Percentiles rank a stretch among this genome's conserved stretches.
Evolutionary conservation across 192 early-diverging fungal genomes (phyloP).

Genomic region (Coemansia sp.): DNA sequence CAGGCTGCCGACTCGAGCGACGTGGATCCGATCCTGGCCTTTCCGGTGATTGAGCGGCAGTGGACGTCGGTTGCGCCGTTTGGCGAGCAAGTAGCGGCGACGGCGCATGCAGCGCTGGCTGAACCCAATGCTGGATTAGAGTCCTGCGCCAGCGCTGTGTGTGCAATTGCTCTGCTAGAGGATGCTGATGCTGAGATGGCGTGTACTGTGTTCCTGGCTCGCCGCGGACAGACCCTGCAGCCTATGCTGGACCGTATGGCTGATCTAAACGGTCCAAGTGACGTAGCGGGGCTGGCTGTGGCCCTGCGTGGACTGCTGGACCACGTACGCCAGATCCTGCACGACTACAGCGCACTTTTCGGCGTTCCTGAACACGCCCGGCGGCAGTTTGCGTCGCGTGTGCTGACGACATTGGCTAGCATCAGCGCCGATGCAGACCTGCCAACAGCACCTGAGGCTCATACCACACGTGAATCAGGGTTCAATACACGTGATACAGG

Average conservation of each 20-base stretch:
- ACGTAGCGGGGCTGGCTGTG: conserved; percentile 3
- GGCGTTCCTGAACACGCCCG: conserved; percentile 12
- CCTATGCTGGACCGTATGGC: conserved; percentile 18
- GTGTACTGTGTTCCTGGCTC: conserved; percentile 38
- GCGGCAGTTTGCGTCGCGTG: conserved; percentile 26
- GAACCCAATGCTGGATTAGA: conserved; percentile 9
- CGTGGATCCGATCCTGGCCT: conserved; percentile 32
- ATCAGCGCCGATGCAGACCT: conserved; percentile 43
- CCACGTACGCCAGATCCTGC: conserved; percentile 19
- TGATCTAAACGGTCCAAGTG: background rate
- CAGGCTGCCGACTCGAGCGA: background rate
- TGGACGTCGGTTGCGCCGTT: conserved; percentile 40
- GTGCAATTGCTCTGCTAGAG: conserved; percentile 40
- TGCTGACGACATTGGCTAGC: conserved; percentile 39
- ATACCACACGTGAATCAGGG: background rate
- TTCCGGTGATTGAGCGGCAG: conserved; percentile 46
- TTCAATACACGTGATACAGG: background rate
- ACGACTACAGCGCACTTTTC: conserved; percentile 33
- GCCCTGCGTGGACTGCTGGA: conserved; percentile 27
- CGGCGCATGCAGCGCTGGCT: conserved; percentile 17
- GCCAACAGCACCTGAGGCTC: conserved; percentile 12
- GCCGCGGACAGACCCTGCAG: conserved; percentile 25
- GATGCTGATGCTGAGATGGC: conserved; percentile 38
- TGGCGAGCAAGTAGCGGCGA: conserved; percentile 25
- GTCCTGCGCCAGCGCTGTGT: conserved; percentile 22